Conservation (phyloP, 1,284 basidiomycete species). For the Fomitiporia mediterranea region DNA sequence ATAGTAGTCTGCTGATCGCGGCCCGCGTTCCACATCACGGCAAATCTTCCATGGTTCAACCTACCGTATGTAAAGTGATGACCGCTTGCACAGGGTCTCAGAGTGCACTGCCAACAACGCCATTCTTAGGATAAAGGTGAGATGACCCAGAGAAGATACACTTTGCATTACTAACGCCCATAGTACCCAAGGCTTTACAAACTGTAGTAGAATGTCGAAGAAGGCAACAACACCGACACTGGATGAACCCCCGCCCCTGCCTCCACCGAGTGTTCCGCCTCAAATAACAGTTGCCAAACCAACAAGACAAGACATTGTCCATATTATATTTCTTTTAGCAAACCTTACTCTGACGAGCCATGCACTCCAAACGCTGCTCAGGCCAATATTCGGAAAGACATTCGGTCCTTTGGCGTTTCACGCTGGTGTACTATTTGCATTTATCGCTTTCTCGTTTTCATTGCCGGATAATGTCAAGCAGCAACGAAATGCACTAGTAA, state of each 20-base stretch:
- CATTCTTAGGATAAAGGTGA: too few species aligned
- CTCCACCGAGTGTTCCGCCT: not conserved
- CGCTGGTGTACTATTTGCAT: constrained; percentile 2
- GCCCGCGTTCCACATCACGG: too few species aligned
- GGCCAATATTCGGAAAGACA: constrained; percentile 13
- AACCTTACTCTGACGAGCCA: constrained; percentile 3
- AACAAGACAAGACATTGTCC: not conserved
- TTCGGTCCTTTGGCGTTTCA: constrained; percentile 9
- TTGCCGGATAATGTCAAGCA: not conserved
- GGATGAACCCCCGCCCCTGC: not conserved
- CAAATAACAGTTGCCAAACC: not conserved
- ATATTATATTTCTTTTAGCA: not conserved
- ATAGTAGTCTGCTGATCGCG: too few species aligned
- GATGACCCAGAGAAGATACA: too few species aligned
- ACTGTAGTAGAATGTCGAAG: too few species aligned
- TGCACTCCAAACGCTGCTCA: constrained; percentile 7
- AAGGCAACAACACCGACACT: not conserved
- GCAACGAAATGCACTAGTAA: constrained; percentile 4
- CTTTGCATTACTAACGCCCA: too few species aligned
- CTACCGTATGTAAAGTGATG: too few species aligned
- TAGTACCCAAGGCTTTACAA: too few species aligned
- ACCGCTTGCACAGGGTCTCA: too few species aligned
- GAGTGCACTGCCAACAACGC: too few species aligned
- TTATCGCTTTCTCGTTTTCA: constrained; percentile 3
- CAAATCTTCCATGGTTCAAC: too few species aligned